phyloP scores from a whole-genome alignment of 805 yeast species.

The Candida rishiriensis region DNA sequence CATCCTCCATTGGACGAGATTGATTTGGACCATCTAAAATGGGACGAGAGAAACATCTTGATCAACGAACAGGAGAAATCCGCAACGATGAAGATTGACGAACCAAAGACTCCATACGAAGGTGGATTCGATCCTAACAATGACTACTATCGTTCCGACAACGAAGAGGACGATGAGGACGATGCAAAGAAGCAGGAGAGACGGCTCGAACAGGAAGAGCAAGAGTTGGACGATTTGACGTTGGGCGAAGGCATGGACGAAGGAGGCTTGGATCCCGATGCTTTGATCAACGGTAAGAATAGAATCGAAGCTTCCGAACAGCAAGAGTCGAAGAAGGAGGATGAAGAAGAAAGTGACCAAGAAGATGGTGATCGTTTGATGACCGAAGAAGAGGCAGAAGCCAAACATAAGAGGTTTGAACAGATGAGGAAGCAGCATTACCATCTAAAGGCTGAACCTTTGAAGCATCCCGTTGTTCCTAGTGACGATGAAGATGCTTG shows the following conservation, averaged over 20 bases:
- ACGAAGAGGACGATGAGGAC: slow-evolving; percentile 44
- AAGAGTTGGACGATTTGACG: slow-evolving; percentile 13
- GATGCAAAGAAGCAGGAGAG: slow-evolving; percentile 43
- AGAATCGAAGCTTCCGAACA: slow-evolving; percentile 19
- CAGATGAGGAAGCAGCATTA: slow-evolving; percentile 79
- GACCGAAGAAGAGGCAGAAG: slow-evolving; percentile 44
- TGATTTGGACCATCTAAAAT: slow-evolving; percentile 50
- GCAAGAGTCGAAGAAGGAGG: slow-evolving; percentile 18
- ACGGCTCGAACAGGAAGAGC: slow-evolving; percentile 25
- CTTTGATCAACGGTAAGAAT: slow-evolving; percentile 5
- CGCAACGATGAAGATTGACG: slow-evolving; percentile 81
- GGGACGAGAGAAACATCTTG: slow-evolving; percentile 81
- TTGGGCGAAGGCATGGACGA: slow-evolving; percentile 34
- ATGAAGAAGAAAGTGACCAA: slow-evolving; percentile 26
- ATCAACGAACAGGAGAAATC: slow-evolving; percentile 69
- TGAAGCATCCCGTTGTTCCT: slow-evolving; percentile 37
- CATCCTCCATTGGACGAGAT: slow-evolving; percentile 20
- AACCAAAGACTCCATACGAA: slow-evolving; percentile 93
- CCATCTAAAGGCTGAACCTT: slow-evolving; percentile 49
- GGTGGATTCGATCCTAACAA: slow-evolving; percentile 82
- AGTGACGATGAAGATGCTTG: slow-evolving; percentile 28
- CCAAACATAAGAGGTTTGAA: slow-evolving; percentile 65
- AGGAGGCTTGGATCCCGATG: slow-evolving; percentile 6
- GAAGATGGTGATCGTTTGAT: slow-evolving; percentile 36
- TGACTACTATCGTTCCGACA: slow-evolving; percentile 71